Conservation (phyloP, 1,284 basidiomycete species). For the Hemileia vastatrix region DNA sequence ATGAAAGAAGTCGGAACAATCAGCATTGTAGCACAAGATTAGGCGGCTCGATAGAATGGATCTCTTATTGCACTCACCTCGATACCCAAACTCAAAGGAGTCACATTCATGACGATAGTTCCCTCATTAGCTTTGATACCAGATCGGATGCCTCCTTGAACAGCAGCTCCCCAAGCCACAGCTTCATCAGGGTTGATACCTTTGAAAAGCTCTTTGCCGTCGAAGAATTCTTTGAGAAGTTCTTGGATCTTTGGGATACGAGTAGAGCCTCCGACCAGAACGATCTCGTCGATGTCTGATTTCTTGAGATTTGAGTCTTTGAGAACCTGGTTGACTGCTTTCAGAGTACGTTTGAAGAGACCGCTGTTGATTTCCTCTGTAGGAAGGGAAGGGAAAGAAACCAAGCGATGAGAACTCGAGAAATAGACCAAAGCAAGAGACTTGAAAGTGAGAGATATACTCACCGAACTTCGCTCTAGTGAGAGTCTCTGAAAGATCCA, state of each 20-base stretch:
- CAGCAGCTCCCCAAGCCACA: slow-evolving; percentile 94
- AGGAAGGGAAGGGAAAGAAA: background rate
- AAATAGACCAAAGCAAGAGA: slow-evolving; percentile 29
- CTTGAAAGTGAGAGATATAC: slow-evolving; percentile 33
- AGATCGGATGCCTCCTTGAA: slow-evolving; percentile 90
- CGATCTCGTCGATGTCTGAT: slow-evolving; percentile 88
- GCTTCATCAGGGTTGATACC: too few relatives aligned
- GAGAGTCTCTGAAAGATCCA: slow-evolving; percentile 92
- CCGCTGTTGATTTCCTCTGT: slow-evolving; percentile 99
- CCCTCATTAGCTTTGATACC: slow-evolving; percentile 71
- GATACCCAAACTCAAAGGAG: slow-evolving; percentile 87
- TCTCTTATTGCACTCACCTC: too few relatives aligned
- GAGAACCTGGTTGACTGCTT: slow-evolving; percentile 95
- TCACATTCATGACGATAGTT: slow-evolving; percentile 91
- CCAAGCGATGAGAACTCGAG: background rate
- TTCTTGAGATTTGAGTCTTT: slow-evolving; percentile 98
- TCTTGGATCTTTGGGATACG: slow-evolving; percentile 98
- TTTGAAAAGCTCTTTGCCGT: slow-evolving; percentile 79
- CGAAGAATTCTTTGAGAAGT: slow-evolving; percentile 85
- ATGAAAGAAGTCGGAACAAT: background rate
- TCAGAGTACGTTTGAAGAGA: slow-evolving; percentile 97
- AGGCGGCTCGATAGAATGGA: too few relatives aligned
- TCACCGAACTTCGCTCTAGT: slow-evolving; percentile 97
- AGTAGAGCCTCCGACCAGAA: slow-evolving; percentile 94
- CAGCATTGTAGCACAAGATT: too few relatives aligned